Evolutionary conservation across 208 protist genomes (phyloP), one percentile per base, ranked within the genome.

Genomic region (Acanthamoeba sp.): DNA sequence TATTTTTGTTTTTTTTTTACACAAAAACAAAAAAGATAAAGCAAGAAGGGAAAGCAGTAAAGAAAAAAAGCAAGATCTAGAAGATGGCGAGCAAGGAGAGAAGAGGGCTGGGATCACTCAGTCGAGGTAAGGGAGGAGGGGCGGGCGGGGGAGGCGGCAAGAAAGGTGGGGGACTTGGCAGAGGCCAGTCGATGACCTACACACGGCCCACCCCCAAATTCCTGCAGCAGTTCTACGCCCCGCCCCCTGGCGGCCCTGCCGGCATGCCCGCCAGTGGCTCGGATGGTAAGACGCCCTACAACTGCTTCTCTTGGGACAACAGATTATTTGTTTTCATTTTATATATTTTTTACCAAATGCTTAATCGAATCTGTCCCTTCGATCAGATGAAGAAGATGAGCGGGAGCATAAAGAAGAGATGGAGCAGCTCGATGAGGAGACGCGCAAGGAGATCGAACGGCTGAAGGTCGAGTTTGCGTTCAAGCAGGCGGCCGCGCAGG

Each of bases 371-470:
- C 16, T 12, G 12, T 62, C 55, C 16, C 20, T 66, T 66, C 18
- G 20, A 24, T 32, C 18, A 5, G 36, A 50, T 18, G 36, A 85
- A 52, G 76, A 85, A 36, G 76, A 85, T 36, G 76, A 57, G 42
- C 76, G 76, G 2, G 76, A 85, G 42, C 32, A 0, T 1, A 27
- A 57, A 42, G 76, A 85, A 36, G 76, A 48, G 42, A 48, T 57
- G 45, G 76, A 85, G 36, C 76, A 85, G n/a, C 76, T 85, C 16
- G 76, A 85, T 27, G 76, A 85, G 36, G 76, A 85, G 76, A 85
- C 76, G 27, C 36, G 73, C 10, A 52, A 42, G 73, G 73, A 82
- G 40, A 82, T 82, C 32, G 73, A 82, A 32, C 32, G 73, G 34
- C 40, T 82, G 3, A 50, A 82, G 73, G 73, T 82, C 16, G 38